These are phyloP conservation scores for Hypoxylon lenormandii DNA, from an alignment of 495 filamentous ascomycete genomes.

Conservation along the genomic window DNA sequence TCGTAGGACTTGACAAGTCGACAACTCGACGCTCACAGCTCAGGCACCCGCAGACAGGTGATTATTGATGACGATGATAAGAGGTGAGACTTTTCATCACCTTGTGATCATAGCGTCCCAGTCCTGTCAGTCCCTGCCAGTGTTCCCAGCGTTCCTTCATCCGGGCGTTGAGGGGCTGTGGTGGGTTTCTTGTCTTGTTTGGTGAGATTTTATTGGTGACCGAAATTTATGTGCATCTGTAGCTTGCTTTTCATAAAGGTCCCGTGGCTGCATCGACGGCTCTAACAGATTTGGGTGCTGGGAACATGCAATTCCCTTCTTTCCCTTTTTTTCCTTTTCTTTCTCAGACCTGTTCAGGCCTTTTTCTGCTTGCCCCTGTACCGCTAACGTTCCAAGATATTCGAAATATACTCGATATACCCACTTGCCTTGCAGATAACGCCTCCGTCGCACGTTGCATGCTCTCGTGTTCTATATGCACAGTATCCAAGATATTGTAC, in stretches of 20 bases:
- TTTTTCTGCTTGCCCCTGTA: too few relatives aligned
- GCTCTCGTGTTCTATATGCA: not conserved
- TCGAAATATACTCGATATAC: too few relatives aligned
- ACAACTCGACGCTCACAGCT: not conserved
- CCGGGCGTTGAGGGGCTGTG: slow-evolving; percentile 28
- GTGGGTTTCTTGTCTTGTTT: slow-evolving; percentile 30
- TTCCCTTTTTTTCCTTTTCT: slow-evolving; percentile 20
- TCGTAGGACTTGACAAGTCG: slow-evolving; percentile 13
- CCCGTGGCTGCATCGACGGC: slow-evolving; percentile 31
- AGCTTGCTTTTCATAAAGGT: slow-evolving; percentile 29
- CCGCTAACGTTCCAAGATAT: too few relatives aligned
- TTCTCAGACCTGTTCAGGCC: too few relatives aligned
- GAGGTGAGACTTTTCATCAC: slow-evolving; percentile 36
- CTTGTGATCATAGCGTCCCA: slow-evolving; percentile 41
- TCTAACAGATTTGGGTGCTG: slow-evolving; percentile 1
- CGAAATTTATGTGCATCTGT: slow-evolving; percentile 35
- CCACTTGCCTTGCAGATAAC: too few relatives aligned
- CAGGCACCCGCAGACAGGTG: slow-evolving; percentile 34
- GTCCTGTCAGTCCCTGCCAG: slow-evolving; percentile 11
- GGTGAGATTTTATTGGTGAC: slow-evolving; percentile 33
- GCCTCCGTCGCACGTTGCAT: not conserved
- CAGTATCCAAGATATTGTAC: not conserved
- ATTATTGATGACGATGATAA: slow-evolving; percentile 34
- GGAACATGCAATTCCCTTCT: slow-evolving; percentile 16
- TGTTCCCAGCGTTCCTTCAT: too few relatives aligned